phyloP scores from a whole-genome alignment of 2,329 filamentous ascomycete genomes.

The Botrytis sinoallii region DNA sequence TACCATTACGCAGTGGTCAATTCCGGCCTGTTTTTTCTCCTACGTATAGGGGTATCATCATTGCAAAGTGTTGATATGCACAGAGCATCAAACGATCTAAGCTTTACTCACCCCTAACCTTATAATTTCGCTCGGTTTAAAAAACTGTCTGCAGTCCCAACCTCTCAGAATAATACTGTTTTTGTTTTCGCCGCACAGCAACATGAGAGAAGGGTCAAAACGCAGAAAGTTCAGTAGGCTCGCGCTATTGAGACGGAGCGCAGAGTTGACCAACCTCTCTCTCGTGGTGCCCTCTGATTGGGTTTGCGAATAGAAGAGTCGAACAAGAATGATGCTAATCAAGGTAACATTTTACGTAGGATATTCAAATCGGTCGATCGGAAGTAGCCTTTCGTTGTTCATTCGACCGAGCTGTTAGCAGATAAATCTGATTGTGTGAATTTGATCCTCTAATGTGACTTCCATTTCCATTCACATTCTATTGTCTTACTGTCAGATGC shows the following conservation, averaged over 20 bases:
- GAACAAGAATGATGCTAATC: background rate
- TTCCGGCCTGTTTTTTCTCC: no score
- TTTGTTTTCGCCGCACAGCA: background rate
- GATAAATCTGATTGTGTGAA: background rate
- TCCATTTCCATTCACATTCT: background rate
- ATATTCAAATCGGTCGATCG: background rate
- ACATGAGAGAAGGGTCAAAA: background rate
- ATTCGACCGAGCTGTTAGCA: background rate
- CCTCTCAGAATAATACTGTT: background rate
- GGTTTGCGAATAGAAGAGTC: background rate
- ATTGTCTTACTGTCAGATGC: conserved; percentile 13
- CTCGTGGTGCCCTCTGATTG: background rate
- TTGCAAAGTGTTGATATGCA: no score
- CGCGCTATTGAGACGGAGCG: background rate
- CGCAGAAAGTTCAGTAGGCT: background rate
- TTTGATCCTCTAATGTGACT: background rate
- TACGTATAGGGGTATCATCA: background rate
- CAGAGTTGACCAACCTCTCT: background rate
- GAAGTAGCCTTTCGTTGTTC: background rate
- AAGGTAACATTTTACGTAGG: background rate
- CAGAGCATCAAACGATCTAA: background rate
- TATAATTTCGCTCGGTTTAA: background rate
- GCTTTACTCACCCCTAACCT: background rate
- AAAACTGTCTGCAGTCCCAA: background rate
- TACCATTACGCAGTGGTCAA: no score